Base-by-base conservation (phyloP, 2,329 filamentous ascomycete genomes). In the Penicillium sp. region DNA sequence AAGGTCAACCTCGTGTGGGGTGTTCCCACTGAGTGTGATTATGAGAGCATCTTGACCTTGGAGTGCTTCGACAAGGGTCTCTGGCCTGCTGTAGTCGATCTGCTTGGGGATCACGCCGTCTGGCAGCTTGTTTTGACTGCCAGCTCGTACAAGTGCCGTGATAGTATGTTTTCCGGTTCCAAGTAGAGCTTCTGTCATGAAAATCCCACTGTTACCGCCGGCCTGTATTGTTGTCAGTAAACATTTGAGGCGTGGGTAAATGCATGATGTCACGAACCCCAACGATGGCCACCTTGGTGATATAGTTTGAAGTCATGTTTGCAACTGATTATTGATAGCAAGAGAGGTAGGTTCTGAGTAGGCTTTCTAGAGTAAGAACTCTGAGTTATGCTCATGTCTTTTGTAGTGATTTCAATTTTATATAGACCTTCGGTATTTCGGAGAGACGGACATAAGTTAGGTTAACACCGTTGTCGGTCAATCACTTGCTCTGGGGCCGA, bases 21-120 rank as follows among this genome's bases (percentile, higher is more conserved):
- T 79, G 0, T 21, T 57, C 0, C 67, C 59, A 9, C 69, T 57
- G 44, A 84, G 62, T 5, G 79, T 80, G 43, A 84, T 81, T 55
- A 83, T 64, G 21, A 84, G 71, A 42, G 77, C 77, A 10, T 84
- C 75, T 54, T 84, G 80, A 45, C 75, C 80, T 40, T 68, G 62
- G 4, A 85, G 74, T 0, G 79, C 80, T 2, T 68, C 63, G 0
- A 78, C 71, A 5, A 85, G 62, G 27, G 62, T 56, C n/a, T 64
- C 59, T 1, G 71, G 67, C 39, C 77, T 67, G 13, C 72, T 66
- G 61, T 82, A 82, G 67, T 81, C 58, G 13, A 61, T 50, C 16
- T 24, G 9, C 46, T 70, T 73, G 34, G 76, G 64, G 4, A 64
- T 60, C 43, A 81, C 67, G 18, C 70, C 77, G 0, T 64, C 58